These are phyloP conservation scores for Escovopsis weberi DNA, from an alignment of 2,329 filamentous ascomycete species.

Conservation along the genomic window DNA sequence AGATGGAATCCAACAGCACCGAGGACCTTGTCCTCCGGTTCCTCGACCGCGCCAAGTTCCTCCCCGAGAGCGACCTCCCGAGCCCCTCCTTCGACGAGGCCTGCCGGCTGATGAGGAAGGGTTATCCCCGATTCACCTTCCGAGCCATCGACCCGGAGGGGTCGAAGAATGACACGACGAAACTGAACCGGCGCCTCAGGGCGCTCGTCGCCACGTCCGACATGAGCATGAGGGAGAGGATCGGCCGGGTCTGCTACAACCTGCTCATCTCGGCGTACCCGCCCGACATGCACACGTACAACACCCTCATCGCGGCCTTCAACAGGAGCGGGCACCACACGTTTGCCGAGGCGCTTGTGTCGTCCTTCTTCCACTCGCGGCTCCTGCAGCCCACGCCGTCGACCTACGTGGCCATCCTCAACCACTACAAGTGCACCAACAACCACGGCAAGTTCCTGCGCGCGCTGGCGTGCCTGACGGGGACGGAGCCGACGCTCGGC, in stretches of 20 bases:
- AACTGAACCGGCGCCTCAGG: conserved; percentile 17
- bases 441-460: conserved; percentile 29
- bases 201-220: conserved; percentile 12
- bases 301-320: conserved; percentile 55
- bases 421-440: conserved; percentile 30
- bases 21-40: conserved; percentile 16
- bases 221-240: conserved; percentile 17
- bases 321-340: conserved; percentile 32
- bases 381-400: conserved; percentile 31
- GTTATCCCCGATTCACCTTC: conserved; percentile 12
- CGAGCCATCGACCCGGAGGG: conserved; percentile 13
- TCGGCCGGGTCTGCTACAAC: conserved; percentile 44
- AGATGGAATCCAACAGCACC: conserved; percentile 13
- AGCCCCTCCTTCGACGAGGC: conserved; percentile 18
- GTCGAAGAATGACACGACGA: conserved; percentile 12
- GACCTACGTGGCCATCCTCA: conserved; percentile 34
- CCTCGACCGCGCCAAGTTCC: conserved; percentile 13
- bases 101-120: conserved; percentile 8
- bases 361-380: conserved; percentile 32
- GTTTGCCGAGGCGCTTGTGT: conserved; percentile 37
- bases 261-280: conserved; percentile 46
- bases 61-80: conserved; percentile 9
- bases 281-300: conserved; percentile 56
- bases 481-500: conserved; percentile 24
- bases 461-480: conserved; percentile 31